A percentile compares a stretch with the other conserved stretches of the same genome.
Evolutionary conservation across 2,329 filamentous ascomycete species (phyloP).

Genomic region (Aspergillus sp.): DNA sequence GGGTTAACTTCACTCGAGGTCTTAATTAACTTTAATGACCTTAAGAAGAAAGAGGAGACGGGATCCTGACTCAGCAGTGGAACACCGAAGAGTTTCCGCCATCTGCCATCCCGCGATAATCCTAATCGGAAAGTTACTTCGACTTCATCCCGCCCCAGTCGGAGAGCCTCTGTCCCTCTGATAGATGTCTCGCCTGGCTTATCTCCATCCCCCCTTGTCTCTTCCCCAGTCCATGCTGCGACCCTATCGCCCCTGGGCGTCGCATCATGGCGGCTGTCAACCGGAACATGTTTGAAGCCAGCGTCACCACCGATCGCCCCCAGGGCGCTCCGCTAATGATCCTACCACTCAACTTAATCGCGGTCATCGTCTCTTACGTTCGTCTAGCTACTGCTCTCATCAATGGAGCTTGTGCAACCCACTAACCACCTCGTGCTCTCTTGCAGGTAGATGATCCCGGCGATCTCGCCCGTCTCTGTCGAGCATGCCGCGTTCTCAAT

Average conservation of each 20-base stretch:
- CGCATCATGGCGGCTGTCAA: slow-evolving; percentile 47
- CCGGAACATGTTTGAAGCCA: slow-evolving; percentile 45
- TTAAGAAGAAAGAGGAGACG: background rate
- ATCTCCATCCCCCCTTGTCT: slow-evolving; percentile 4
- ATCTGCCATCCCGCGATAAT: no score
- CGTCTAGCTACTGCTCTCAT: slow-evolving; percentile 21
- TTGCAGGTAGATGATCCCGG: slow-evolving; percentile 58
- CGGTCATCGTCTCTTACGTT: slow-evolving; percentile 58
- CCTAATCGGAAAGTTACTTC: background rate
- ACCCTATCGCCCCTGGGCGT: slow-evolving; percentile 27
- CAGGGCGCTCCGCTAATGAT: slow-evolving; percentile 36
- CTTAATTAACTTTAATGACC: no score
- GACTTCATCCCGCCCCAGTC: background rate
- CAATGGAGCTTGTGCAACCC: background rate
- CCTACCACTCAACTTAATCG: slow-evolving; percentile 61
- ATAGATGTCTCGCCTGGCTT: slow-evolving; percentile 12
- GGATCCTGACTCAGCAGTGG: background rate
- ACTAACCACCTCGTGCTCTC: slow-evolving; percentile 9
- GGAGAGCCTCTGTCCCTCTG: background rate
- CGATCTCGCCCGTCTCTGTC: slow-evolving; percentile 61
- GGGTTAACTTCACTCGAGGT: no score
- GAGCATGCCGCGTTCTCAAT: slow-evolving; percentile 63
- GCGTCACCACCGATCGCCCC: slow-evolving; percentile 33
- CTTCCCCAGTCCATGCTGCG: slow-evolving; percentile 32
- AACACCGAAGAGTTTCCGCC: background rate